Evolutionary conservation across 805 yeast genomes (phyloP).

Genomic region (Yarrowia sp.): DNA sequence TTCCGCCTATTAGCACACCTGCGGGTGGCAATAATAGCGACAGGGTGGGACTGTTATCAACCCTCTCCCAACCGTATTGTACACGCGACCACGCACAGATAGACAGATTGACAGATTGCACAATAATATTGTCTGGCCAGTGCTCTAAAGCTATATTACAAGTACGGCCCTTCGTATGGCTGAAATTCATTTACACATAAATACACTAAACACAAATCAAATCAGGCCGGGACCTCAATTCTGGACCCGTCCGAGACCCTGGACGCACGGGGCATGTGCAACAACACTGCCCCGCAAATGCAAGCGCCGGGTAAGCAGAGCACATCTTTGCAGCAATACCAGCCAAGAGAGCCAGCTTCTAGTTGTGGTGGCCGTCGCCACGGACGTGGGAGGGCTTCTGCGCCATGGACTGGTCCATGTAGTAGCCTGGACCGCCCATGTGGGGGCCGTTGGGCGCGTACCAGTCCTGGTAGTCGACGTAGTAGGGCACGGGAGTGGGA

Average conservation of each 20-base stretch:
- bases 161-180: no score
- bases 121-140: no score
- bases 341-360: no score
- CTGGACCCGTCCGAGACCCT: conserved; percentile 2
- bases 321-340: background rate
- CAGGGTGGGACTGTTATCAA: background rate
- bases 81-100: background rate
- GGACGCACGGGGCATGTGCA: conserved; percentile 8
- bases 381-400: conserved; percentile 20
- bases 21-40: no score
- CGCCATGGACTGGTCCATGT: conserved; percentile 19
- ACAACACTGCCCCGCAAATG: conserved; percentile 4
- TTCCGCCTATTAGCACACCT: no score
- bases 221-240: background rate
- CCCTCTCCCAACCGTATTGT: background rate
- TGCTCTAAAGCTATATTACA: no score
- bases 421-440: conserved; percentile 13
- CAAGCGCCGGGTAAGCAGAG: background rate
- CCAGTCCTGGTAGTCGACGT: conserved; percentile 36
- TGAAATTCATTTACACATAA: conserved; percentile 9
- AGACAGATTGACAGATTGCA: background rate
- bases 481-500: conserved; percentile 9
- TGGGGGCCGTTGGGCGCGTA: conserved; percentile 17
- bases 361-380: background rate
- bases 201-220: conserved; percentile 28